Percentiles rank a stretch among this genome's conserved stretches.
These are phyloP conservation scores for Monosporascus ibericus DNA, from an alignment of 2,329 filamentous ascomycete genomes.

Conservation along the genomic window DNA sequence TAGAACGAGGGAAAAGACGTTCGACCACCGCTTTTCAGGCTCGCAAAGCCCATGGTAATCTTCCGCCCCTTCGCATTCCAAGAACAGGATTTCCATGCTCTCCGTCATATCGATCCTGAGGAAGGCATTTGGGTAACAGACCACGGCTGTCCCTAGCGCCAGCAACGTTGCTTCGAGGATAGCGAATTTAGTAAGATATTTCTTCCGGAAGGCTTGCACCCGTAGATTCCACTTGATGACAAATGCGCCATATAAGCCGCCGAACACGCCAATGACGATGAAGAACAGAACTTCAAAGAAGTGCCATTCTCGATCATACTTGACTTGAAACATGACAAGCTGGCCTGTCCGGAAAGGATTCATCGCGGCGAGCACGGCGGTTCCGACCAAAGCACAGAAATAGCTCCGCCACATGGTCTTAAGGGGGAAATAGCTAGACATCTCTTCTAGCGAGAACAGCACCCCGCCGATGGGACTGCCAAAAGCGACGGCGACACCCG, in stretches of 20 bases:
- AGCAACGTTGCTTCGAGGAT: conserved; percentile 81
- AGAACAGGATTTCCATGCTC: conserved; percentile 96
- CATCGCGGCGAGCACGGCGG: conserved; percentile 87
- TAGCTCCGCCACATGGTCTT: conserved; percentile 98
- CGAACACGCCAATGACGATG: conserved; percentile 84
- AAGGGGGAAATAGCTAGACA: conserved; percentile 92
- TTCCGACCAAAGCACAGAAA: conserved; percentile 93
- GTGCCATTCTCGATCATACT: conserved; percentile 94
- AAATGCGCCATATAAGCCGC: conserved; percentile 89
- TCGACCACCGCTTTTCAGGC: conserved; percentile 64
- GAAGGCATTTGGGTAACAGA: conserved; percentile 98
- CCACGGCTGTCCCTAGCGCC: conserved; percentile 74
- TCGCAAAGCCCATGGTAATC: conserved; percentile 91
- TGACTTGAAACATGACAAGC: conserved; percentile 97
- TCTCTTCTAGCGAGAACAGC: conserved; percentile 94
- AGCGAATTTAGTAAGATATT: conserved; percentile 77
- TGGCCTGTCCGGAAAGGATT: conserved; percentile 97
- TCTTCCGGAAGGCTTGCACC: conserved; percentile 87
- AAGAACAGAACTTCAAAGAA: conserved; percentile 96
- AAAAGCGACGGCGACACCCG: conserved; percentile 93
- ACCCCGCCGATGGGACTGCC: conserved; percentile 96
- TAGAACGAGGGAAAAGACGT: conserved; percentile 69
- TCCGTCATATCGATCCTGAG: conserved; percentile 97
- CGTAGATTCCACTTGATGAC: conserved; percentile 97
- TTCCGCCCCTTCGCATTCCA: conserved; percentile 83